Evolutionary conservation across 2,329 filamentous ascomycete species (phyloP).

Genomic region (Sporothrix sp.): DNA sequence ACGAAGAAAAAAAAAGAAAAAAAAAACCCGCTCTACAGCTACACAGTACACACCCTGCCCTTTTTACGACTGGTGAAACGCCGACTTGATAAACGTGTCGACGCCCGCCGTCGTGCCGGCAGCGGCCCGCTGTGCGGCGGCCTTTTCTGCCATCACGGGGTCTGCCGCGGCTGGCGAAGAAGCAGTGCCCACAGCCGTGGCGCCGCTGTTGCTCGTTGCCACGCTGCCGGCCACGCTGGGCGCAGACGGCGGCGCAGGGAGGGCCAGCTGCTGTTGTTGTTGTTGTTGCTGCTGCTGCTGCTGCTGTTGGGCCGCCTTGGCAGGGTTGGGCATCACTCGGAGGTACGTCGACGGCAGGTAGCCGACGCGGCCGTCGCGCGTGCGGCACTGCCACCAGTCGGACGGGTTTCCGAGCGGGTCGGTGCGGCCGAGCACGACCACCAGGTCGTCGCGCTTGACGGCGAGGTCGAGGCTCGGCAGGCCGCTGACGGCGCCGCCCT

Average conservation of each 20-base stretch:
- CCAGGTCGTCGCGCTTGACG: slow-evolving; percentile 89
- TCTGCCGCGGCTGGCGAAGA: neutral
- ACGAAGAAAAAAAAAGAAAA: no score
- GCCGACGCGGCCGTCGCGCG: slow-evolving; percentile 79
- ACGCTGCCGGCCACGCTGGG: slow-evolving; percentile 40
- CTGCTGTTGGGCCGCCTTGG: slow-evolving; percentile 1
- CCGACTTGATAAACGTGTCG: slow-evolving; percentile 48
- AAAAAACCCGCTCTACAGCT: no score
- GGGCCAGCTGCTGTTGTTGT: slow-evolving; percentile 4
- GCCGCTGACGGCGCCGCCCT: slow-evolving; percentile 16
- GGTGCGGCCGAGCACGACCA: slow-evolving; percentile 84
- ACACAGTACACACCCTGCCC: no score
- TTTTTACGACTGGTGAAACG: slow-evolving; percentile 44
- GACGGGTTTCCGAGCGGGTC: slow-evolving; percentile 86
- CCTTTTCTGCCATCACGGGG: slow-evolving; percentile 18
- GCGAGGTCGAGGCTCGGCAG: slow-evolving; percentile 71
- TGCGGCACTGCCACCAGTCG: slow-evolving; percentile 95
- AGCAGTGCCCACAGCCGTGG: slow-evolving; percentile 27
- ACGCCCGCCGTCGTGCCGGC: slow-evolving; percentile 32
- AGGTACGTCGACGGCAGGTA: slow-evolving; percentile 89
- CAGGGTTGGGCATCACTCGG: slow-evolving; percentile 55
- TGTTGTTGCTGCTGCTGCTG: no score
- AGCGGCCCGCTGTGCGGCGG: slow-evolving; percentile 13
- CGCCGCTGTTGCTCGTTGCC: slow-evolving; percentile 34
- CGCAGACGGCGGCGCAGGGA: slow-evolving; percentile 18